These are phyloP conservation scores for Babesia ovata DNA, from an alignment of 169 alveolate species.

Conservation along the genomic window DNA sequence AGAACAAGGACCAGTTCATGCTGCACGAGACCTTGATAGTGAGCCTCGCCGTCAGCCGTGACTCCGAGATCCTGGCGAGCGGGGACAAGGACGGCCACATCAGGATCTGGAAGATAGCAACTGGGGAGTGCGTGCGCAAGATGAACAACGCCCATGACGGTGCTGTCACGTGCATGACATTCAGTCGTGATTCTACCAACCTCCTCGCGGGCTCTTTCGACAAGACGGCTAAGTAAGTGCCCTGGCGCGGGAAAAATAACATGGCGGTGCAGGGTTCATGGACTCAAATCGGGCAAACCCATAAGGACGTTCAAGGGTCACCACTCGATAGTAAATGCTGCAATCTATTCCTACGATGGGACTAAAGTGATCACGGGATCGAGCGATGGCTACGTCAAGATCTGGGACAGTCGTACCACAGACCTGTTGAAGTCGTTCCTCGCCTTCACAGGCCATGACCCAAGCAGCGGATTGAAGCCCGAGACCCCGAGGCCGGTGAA, in stretches of 20 bases:
- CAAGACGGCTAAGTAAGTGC: conserved; percentile 71
- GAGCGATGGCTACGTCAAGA: conserved; percentile 76
- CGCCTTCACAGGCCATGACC: conserved; percentile 63
- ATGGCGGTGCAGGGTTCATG: conserved; percentile 60
- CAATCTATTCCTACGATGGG: conserved; percentile 70
- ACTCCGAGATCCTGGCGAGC: conserved; percentile 84
- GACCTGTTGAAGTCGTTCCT: conserved; percentile 73
- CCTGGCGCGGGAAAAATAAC: background rate
- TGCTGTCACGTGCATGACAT: conserved; percentile 80
- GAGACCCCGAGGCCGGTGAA: conserved; percentile 49
- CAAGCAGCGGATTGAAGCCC: conserved; percentile 11
- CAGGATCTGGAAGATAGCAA: conserved; percentile 76
- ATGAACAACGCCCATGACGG: conserved; percentile 76
- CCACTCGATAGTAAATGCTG: conserved; percentile 70
- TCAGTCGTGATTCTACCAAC: conserved; percentile 79
- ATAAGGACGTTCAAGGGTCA: conserved; percentile 75
- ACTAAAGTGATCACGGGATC: conserved; percentile 77
- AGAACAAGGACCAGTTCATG: conserved; percentile 81
- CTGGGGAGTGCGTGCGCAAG: conserved; percentile 77
- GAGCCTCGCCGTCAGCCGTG: conserved; percentile 82
- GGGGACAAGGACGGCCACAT: conserved; percentile 82
- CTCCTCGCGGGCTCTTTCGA: conserved; percentile 84
- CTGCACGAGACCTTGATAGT: conserved; percentile 81
- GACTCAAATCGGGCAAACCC: conserved; percentile 75
- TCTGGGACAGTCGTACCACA: conserved; percentile 75